Evolutionary conservation across 495 filamentous ascomycete species (phyloP).

Genomic region (Hyaloscypha hepaticicola): DNA sequence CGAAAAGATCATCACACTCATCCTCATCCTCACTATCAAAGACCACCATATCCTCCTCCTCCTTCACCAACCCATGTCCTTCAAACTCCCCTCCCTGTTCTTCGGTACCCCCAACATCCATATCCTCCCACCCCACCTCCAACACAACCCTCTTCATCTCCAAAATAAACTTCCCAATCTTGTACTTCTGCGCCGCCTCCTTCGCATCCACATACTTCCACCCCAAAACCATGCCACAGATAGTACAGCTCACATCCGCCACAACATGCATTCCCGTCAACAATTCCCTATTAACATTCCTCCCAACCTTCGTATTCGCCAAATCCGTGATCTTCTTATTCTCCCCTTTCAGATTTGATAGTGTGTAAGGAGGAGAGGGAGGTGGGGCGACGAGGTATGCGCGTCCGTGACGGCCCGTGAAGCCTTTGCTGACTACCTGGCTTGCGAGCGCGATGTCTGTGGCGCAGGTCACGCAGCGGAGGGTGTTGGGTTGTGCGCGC

Average conservation of each 20-base stretch:
- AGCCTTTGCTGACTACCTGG: slow-evolving; percentile 88
- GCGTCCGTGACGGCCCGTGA: slow-evolving; percentile 90
- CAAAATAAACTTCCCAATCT: slow-evolving; percentile 94
- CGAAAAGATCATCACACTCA: slow-evolving; percentile 92
- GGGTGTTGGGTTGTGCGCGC: slow-evolving; percentile 36
- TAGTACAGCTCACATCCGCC: slow-evolving; percentile 52
- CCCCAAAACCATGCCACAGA: slow-evolving; percentile 70
- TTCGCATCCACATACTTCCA: slow-evolving; percentile 94
- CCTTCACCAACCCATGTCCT: slow-evolving; percentile 21
- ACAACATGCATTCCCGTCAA: slow-evolving; percentile 75
- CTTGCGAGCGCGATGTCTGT: slow-evolving; percentile 71
- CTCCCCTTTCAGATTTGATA: slow-evolving; percentile 10
- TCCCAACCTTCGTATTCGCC: slow-evolving; percentile 47
- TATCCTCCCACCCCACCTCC: slow-evolving; percentile 68
- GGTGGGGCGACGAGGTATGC: slow-evolving; percentile 79
- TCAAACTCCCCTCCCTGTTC: slow-evolving; percentile 13
- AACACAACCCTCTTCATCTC: slow-evolving; percentile 74
- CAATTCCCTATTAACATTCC: slow-evolving; percentile 65
- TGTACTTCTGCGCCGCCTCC: slow-evolving; percentile 81
- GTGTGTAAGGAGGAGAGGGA: background rate
- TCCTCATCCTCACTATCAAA: slow-evolving; percentile 94
- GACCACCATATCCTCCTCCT: slow-evolving; percentile 48
- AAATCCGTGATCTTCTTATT: slow-evolving; percentile 31
- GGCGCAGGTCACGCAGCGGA: slow-evolving; percentile 73
- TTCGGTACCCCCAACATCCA: slow-evolving; percentile 19